Evolutionary conservation across 2,329 filamentous ascomycete species (phyloP).

Genomic region (Endoconidiophora polonica): DNA sequence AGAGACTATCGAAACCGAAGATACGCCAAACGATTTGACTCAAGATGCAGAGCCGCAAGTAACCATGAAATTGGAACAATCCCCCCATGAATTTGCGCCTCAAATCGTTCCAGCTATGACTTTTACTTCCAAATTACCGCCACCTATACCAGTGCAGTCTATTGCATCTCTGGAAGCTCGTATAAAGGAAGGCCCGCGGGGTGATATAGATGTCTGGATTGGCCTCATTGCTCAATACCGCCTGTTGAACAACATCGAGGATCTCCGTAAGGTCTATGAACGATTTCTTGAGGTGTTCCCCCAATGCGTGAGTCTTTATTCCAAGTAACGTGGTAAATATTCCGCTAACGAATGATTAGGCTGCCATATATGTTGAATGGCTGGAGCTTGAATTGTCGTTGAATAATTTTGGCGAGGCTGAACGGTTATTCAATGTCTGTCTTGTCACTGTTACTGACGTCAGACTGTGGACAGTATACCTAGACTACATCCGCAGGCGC

Average conservation of each 20-base stretch:
- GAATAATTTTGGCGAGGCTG: slow-evolving; percentile 65
- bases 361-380: slow-evolving; percentile 80
- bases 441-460: slow-evolving; percentile 68
- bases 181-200: slow-evolving; percentile 80
- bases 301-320: slow-evolving; percentile 52
- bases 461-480: slow-evolving; percentile 78
- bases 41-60: not conserved
- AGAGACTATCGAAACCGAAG: slow-evolving; percentile 5
- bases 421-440: slow-evolving; percentile 67
- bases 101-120: slow-evolving; percentile 1
- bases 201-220: slow-evolving; percentile 85
- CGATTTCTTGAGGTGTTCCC: slow-evolving; percentile 81
- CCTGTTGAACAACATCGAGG: slow-evolving; percentile 64
- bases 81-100: not conserved
- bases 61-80: not conserved
- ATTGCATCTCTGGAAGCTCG: slow-evolving; percentile 75
- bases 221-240: slow-evolving; percentile 72
- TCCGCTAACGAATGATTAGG: slow-evolving; percentile 32
- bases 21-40: not conserved
- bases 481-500: slow-evolving; percentile 84
- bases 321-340: slow-evolving; percentile 18
- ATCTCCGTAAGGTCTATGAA: slow-evolving; percentile 64
- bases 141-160: slow-evolving; percentile 20
- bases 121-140: not conserved
- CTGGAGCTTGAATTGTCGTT: slow-evolving; percentile 77